Conservation (phyloP, 108 stramenopile species). For the Cyclotella sp. region DNA sequence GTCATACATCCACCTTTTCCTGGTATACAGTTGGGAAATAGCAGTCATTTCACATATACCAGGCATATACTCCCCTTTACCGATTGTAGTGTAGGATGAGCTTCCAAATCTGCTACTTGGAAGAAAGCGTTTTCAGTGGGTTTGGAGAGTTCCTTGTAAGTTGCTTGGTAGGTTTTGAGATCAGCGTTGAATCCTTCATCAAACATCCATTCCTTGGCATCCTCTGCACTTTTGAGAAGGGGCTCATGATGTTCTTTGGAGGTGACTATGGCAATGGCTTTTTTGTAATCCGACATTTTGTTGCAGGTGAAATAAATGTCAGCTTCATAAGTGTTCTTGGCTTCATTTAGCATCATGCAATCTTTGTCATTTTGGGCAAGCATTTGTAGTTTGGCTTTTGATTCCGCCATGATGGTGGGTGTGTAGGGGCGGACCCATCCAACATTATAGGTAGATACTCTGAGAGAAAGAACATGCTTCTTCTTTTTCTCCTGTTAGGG, state of each 20-base stretch:
- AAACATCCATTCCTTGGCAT: constrained; percentile 97
- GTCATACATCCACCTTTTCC: no score
- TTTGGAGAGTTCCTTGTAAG: constrained; percentile 79
- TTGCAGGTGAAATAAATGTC: constrained; percentile 92
- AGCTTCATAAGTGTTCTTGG: constrained; percentile 94
- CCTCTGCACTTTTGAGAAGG: constrained; percentile 69
- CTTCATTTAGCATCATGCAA: constrained; percentile 86
- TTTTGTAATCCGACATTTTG: constrained; percentile 82
- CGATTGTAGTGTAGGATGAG: no score
- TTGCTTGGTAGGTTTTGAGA: constrained; percentile 79
- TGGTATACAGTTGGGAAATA: no score
- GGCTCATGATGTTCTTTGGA: constrained; percentile 95
- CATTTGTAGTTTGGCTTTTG: constrained; percentile 78
- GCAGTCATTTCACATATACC: no score
- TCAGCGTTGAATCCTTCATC: constrained; percentile 94
- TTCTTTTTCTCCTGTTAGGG: constrained; percentile 79
- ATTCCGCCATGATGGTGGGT: constrained; percentile 75
- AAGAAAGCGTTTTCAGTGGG: constrained; percentile 87
- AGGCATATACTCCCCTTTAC: no score
- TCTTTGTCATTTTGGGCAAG: constrained; percentile 87
- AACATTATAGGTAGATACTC: constrained; percentile 63
- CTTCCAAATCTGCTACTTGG: constrained; percentile 79
- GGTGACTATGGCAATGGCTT: constrained; percentile 79
- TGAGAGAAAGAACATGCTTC: constrained; percentile 64
- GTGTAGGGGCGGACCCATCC: constrained; percentile 73